Evolutionary conservation across 192 early-diverging fungal genomes (phyloP).

Genomic region (Mortierella hygrophila): DNA sequence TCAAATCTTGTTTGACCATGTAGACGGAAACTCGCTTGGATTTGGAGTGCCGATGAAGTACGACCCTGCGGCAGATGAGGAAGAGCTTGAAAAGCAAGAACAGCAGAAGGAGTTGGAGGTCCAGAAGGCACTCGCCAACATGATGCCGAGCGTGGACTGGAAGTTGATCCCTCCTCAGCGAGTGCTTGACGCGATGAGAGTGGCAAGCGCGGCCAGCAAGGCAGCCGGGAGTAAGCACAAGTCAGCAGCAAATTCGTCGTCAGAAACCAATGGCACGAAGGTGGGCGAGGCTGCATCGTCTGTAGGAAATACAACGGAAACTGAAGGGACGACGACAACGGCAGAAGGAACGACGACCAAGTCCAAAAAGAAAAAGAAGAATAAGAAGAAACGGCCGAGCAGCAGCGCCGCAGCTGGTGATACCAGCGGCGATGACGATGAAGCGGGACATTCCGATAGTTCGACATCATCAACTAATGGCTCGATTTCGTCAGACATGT

Average conservation of each 20-base stretch:
- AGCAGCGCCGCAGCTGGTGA: conserved; percentile 17
- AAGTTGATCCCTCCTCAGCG: conserved; percentile 45
- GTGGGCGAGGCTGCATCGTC: not conserved
- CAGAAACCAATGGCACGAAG: not conserved
- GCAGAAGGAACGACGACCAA: conserved; percentile 7
- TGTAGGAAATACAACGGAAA: not conserved
- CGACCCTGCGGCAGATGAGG: conserved; percentile 16
- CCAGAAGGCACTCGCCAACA: conserved; percentile 45
- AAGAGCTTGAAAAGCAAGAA: conserved; percentile 11
- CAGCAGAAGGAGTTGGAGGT: conserved; percentile 26
- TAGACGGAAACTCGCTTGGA: conserved; percentile 50
- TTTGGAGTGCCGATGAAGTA: conserved; percentile 54
- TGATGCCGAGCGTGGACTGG: conserved; percentile 53
- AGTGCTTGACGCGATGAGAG: conserved; percentile 28
- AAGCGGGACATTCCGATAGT: not conserved
- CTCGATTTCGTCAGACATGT: not conserved
- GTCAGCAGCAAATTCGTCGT: not conserved
- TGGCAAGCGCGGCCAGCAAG: not conserved
- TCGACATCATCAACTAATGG: not conserved
- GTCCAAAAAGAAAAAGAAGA: conserved; percentile 43
- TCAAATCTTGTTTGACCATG: not conserved
- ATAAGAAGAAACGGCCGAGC: conserved; percentile 34
- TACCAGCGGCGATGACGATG: conserved; percentile 4
- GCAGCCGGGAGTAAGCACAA: not conserved
- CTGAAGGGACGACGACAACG: not conserved